Percentiles rank a stretch among this genome's conserved stretches.
phyloP scores from a whole-genome alignment of 2,329 filamentous ascomycete genomes.

The Ophiosphaerella narmari region DNA sequence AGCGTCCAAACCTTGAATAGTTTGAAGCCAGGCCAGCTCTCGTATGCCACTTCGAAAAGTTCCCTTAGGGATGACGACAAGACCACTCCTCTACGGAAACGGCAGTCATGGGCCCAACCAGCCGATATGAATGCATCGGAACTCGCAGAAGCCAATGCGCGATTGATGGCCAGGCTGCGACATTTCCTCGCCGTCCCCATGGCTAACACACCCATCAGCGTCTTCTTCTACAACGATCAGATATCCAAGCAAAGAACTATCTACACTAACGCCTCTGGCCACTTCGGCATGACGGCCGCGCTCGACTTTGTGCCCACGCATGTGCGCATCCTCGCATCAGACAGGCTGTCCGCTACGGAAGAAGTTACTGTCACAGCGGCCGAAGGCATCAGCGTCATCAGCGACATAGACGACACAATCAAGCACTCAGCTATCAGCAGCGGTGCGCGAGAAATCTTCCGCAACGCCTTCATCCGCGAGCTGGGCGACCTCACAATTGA shows the following conservation, averaged over 20 bases:
- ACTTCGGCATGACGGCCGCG: conserved; percentile 80
- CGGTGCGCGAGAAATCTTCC: conserved; percentile 91
- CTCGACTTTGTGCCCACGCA: conserved; percentile 91
- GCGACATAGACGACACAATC: conserved; percentile 96
- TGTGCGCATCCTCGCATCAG: conserved; percentile 83
- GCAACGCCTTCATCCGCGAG: conserved; percentile 92
- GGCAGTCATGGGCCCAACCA: conserved; percentile 55
- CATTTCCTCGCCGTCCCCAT: conserved; percentile 89
- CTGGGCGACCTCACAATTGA: conserved; percentile 79
- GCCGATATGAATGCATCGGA: conserved; percentile 76
- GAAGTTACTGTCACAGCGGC: conserved; percentile 77
- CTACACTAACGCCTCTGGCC: conserved; percentile 83
- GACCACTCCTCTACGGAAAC: conserved; percentile 51
- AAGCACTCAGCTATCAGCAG: conserved; percentile 90
- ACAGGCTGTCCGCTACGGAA: conserved; percentile 80
- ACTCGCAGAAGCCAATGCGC: conserved; percentile 77
- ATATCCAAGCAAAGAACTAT: conserved; percentile 84
- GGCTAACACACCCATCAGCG: conserved; percentile 76
- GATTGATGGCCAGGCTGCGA: conserved; percentile 83
- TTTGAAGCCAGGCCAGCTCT: conserved; percentile 23
- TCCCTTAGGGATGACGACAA: conserved; percentile 33
- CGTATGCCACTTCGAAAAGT: conserved; percentile 29
- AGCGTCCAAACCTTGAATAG: conserved; percentile 27
- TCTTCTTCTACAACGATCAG: conserved; percentile 92
- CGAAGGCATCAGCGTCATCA: conserved; percentile 86